A percentile compares a stretch with the other conserved stretches of the same genome.
Conservation (phyloP, 345 rosid species). For the Adansonia digitata region DNA sequence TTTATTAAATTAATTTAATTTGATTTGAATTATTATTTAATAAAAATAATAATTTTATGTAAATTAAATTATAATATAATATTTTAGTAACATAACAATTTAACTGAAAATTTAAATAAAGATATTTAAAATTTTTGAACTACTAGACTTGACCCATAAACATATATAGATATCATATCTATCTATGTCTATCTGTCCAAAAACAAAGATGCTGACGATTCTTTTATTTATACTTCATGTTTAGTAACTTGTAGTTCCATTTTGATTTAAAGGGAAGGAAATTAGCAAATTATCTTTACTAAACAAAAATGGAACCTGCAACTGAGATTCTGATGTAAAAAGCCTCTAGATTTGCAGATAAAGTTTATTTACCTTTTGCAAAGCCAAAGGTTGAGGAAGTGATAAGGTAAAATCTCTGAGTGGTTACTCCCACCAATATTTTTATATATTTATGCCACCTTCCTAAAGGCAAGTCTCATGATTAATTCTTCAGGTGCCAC, state of each 20-base stretch:
- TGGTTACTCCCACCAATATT: conserved; percentile 13
- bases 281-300: too few species aligned
- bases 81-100: too few species aligned
- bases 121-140: too few species aligned
- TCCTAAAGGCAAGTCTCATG: conserved; percentile 21
- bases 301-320: neutral
- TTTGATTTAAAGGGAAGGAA: neutral
- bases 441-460: conserved; percentile 11
- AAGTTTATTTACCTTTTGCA: neutral
- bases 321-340: neutral
- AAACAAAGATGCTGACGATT: neutral
- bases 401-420: conserved; percentile 1
- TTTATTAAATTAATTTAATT: too few species aligned
- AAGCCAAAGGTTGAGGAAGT: conserved; percentile 7
- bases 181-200: neutral
- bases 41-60: too few species aligned
- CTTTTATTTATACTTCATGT: neutral
- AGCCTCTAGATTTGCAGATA: neutral
- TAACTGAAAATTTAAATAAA: too few species aligned
- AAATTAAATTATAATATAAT: too few species aligned
- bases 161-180: too few species aligned
- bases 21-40: too few species aligned
- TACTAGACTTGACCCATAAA: too few species aligned
- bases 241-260: neutral
- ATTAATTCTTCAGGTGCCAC: conserved; percentile 26